Evolutionary conservation across 2,329 filamentous ascomycete genomes (phyloP).

Genomic region (Alternaria sp.): DNA sequence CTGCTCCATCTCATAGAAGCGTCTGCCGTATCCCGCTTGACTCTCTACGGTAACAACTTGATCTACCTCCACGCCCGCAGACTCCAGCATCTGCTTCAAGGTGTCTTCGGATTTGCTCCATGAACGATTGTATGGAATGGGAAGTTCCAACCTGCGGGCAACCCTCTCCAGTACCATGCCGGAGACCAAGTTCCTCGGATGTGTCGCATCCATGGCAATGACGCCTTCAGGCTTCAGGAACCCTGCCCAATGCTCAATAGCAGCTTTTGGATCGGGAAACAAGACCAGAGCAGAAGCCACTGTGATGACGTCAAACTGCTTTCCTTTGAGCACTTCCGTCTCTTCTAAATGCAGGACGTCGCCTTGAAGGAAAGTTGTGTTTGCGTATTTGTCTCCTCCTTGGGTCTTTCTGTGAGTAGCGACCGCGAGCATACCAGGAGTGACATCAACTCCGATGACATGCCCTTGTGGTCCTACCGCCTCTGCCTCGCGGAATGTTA

Average conservation of each 20-base stretch:
- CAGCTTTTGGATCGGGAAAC: slow-evolving; percentile 46
- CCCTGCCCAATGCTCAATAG: slow-evolving; percentile 46
- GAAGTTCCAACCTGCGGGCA: slow-evolving; percentile 38
- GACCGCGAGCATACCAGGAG: slow-evolving; percentile 49
- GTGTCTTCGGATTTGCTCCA: slow-evolving; percentile 45
- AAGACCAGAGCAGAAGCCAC: slow-evolving; percentile 51
- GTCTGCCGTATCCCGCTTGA: slow-evolving; percentile 41
- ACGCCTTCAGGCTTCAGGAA: slow-evolving; percentile 51
- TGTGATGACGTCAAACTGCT: slow-evolving; percentile 46
- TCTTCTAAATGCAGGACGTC: slow-evolving; percentile 47
- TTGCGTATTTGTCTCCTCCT: slow-evolving; percentile 33
- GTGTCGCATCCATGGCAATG: slow-evolving; percentile 49
- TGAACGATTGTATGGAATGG: slow-evolving; percentile 46
- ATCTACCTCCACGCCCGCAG: slow-evolving; percentile 46
- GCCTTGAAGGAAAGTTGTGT: slow-evolving; percentile 45
- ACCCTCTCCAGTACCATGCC: slow-evolving; percentile 49
- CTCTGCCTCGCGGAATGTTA: slow-evolving; percentile 49
- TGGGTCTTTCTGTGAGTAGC: slow-evolving; percentile 40
- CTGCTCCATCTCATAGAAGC: slow-evolving; percentile 36
- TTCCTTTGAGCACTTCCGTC: slow-evolving; percentile 29
- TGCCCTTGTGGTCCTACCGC: slow-evolving; percentile 46
- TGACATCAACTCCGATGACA: slow-evolving; percentile 52
- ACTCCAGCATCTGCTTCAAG: slow-evolving; percentile 39
- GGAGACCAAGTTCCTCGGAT: slow-evolving; percentile 46
- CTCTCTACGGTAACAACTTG: slow-evolving; percentile 39